Evolutionary conservation across 371 early-diverging fungal genomes (phyloP).

Genomic region (Rhizopus stolonifer): DNA sequence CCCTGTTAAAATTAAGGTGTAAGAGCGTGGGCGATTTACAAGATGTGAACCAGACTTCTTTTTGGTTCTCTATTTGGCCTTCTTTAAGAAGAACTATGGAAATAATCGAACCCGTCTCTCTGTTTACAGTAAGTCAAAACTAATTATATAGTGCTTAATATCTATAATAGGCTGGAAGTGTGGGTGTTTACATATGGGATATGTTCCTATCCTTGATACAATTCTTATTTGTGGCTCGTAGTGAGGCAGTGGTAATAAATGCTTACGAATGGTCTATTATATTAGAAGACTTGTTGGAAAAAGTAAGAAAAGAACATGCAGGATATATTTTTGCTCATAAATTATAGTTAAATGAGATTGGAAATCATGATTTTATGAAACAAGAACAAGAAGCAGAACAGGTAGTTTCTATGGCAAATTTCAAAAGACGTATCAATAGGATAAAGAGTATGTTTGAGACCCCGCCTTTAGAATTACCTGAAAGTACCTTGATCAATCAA

Average conservation of each 20-base stretch:
- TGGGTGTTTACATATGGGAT: conserved; percentile 45
- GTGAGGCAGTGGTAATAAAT: conserved; percentile 38
- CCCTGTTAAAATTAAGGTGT: conserved; percentile 28
- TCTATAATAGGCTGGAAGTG: conserved; percentile 30
- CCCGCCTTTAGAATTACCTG: conserved; percentile 45
- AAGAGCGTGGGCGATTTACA: not conserved
- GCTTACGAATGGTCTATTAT: conserved; percentile 49
- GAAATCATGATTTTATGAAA: not conserved
- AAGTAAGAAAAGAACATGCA: conserved; percentile 24
- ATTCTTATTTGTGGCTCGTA: conserved; percentile 42
- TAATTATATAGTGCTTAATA: not conserved
- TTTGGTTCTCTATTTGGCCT: conserved; percentile 50
- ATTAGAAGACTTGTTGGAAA: conserved; percentile 30
- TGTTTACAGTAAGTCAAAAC: conserved; percentile 26
- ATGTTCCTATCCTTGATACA: conserved; percentile 48
- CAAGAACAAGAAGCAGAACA: conserved; percentile 17
- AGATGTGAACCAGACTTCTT: conserved; percentile 11
- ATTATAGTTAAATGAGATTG: conserved; percentile 6
- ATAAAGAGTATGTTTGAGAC: conserved; percentile 45
- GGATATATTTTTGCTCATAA: not conserved
- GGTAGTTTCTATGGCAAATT: conserved; percentile 20
- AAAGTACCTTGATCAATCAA: conserved; percentile 38
- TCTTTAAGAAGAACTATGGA: conserved; percentile 31
- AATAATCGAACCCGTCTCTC: conserved; percentile 25
- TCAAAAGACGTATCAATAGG: conserved; percentile 24